A percentile compares a stretch with the other conserved stretches of the same genome.
Evolutionary conservation across 306 rosid species (phyloP).

Genomic region (Carpinus fangiana): DNA sequence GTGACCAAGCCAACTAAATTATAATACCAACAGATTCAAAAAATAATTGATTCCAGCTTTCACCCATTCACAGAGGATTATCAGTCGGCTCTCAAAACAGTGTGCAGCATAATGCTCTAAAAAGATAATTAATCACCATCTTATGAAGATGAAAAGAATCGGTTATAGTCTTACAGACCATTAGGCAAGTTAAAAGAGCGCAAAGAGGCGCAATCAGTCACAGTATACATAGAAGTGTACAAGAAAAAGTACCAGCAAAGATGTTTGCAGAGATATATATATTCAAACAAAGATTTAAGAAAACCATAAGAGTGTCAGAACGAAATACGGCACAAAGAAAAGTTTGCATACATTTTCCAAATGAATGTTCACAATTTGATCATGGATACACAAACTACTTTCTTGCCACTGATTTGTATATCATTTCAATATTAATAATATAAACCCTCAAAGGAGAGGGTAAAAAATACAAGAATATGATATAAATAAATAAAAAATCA

Average conservation of each 20-base stretch:
- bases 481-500: conserved; percentile 46
- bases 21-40: no score
- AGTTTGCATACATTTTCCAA: no score
- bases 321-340: neutral
- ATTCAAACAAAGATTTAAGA: no score
- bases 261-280: no score
- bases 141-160: neutral
- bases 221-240: no score
- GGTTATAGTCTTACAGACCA: no score
- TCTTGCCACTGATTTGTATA: conserved; percentile 18
- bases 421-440: conserved; percentile 28
- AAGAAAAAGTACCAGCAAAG: no score
- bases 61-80: neutral
- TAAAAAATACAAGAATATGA: conserved; percentile 60
- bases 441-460: conserved; percentile 31
- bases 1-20: no score
- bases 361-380: neutral
- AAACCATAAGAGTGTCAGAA: neutral
- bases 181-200: no score
- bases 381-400: neutral
- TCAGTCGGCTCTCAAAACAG: no score
- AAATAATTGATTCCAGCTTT: neutral
- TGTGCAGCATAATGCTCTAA: no score
- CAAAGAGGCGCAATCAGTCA: no score
- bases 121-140: neutral